Conservation (phyloP, 805 yeast species). For the Kuraishia ogatae region DNA sequence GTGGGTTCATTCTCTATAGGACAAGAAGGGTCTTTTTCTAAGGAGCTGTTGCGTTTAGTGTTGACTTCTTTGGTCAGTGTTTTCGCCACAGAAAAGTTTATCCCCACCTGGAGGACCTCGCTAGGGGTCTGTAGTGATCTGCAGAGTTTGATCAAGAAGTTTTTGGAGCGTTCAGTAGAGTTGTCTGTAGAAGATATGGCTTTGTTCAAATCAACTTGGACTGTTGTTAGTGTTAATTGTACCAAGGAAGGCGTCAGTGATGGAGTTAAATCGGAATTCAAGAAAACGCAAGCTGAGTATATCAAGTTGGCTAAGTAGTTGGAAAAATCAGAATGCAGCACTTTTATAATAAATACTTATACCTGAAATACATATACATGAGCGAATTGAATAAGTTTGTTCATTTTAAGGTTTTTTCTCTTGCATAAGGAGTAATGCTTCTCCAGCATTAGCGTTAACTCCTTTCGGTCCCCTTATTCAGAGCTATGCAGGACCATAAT, state of each 20-base stretch:
- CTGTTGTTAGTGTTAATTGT: constrained; percentile 7
- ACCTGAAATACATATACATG: no score
- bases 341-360: no score
- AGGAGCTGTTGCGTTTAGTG: constrained; percentile 9
- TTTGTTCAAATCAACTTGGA: constrained; percentile 9
- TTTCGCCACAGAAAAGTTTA: constrained; percentile 17
- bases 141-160: constrained; percentile 2
- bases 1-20: constrained; percentile 23
- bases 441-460: no score
- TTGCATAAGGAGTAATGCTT: no score
- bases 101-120: constrained; percentile 56
- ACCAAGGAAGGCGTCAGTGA: constrained; percentile 3
- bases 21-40: constrained; percentile 9
- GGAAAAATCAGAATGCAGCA: background rate
- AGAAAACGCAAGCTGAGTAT: background rate
- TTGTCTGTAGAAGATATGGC: background rate
- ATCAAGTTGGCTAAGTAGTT: background rate
- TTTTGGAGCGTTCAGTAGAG: background rate
- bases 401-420: no score
- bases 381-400: no score
- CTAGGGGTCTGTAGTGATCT: constrained; percentile 34
- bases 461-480: no score
- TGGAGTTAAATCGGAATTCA: background rate
- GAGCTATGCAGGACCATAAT: no score
- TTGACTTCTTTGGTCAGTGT: constrained; percentile 13